Conservation (phyloP, 1,284 basidiomycete genomes). For the Naganishia albida region DNA sequence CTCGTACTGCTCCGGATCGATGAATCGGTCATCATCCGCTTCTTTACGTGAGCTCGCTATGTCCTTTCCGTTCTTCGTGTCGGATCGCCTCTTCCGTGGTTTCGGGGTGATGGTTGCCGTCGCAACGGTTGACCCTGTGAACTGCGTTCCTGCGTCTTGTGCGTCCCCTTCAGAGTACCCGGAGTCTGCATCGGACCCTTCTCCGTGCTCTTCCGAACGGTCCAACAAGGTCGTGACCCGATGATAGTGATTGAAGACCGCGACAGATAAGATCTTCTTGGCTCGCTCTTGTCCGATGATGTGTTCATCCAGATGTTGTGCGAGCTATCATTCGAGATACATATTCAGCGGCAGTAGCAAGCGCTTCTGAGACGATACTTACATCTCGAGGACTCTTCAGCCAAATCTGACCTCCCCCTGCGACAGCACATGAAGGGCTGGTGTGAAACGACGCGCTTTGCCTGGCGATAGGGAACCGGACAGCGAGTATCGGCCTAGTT, state of each 20-base stretch:
- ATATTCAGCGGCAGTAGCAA: not conserved
- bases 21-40: not conserved
- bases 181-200: conserved; percentile 8
- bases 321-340: conserved; percentile 60
- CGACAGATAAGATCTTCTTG: conserved; percentile 89
- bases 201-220: conserved; percentile 28
- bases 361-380: not conserved
- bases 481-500: not conserved
- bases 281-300: conserved; percentile 90
- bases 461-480: not conserved
- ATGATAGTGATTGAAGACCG: conserved; percentile 90
- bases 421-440: not conserved
- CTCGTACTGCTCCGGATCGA: conserved; percentile 14
- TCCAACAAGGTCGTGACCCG: conserved; percentile 52
- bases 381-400: conserved; percentile 28
- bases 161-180: conserved; percentile 55
- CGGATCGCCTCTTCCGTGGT: conserved; percentile 1
- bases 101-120: conserved; percentile 22
- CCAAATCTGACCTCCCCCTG: conserved; percentile 17
- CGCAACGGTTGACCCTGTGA: conserved; percentile 57
- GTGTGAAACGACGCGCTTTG: not conserved
- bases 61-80: not conserved
- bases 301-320: conserved; percentile 82
- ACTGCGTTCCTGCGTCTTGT: conserved; percentile 38
- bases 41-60: not conserved